phyloP scores from a whole-genome alignment of 352 stramenopile genomes.

The Globisporangium paddicum region DNA sequence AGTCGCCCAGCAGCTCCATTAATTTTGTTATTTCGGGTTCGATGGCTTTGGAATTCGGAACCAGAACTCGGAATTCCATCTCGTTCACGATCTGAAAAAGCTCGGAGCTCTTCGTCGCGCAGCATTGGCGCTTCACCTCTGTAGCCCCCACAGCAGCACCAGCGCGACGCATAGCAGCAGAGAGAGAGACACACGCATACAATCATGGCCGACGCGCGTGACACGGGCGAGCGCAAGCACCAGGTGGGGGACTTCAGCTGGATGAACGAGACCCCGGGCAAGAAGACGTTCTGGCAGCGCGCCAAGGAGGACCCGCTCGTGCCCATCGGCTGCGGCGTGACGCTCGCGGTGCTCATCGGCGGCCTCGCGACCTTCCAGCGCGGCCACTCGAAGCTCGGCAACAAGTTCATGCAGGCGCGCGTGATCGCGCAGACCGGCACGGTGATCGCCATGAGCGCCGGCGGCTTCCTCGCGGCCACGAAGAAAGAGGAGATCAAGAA shows the following conservation, averaged over 20 bases:
- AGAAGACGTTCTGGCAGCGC: conserved; percentile 62
- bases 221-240: conserved; percentile 7
- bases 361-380: conserved; percentile 67
- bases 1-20: conserved; percentile 15
- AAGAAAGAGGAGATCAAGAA: conserved; percentile 51
- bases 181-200: not conserved
- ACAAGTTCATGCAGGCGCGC: conserved; percentile 82
- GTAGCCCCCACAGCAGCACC: not conserved
- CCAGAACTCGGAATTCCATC: not conserved
- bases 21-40: not conserved
- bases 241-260: conserved; percentile 59
- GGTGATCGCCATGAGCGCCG: conserved; percentile 54
- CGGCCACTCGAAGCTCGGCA: conserved; percentile 70
- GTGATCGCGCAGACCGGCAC: conserved; percentile 67
- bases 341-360: conserved; percentile 54
- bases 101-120: not conserved
- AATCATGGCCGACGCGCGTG: not conserved
- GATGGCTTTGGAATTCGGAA: not conserved
- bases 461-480: conserved; percentile 35
- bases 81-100: not conserved
- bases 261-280: conserved; percentile 56
- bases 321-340: conserved; percentile 63
- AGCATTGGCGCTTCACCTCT: not conserved
- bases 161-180: no score
- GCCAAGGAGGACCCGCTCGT: conserved; percentile 75